These are phyloP conservation scores for Trichoderma gamsii DNA, from an alignment of 495 filamentous ascomycete species.

Conservation along the genomic window DNA sequence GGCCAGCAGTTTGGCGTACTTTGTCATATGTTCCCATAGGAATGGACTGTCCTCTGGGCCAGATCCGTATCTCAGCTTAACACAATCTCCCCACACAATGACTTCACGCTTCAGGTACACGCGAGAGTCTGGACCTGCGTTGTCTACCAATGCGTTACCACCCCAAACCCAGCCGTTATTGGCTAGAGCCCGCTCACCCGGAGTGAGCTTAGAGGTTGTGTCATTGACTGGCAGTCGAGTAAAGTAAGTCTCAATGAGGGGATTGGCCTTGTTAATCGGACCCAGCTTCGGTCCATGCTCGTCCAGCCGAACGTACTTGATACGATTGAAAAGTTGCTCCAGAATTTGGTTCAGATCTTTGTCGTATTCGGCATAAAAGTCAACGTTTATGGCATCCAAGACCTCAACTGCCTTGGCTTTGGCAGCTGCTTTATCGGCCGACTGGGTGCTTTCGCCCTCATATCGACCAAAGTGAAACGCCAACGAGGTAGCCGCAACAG, in stretches of 20 bases:
- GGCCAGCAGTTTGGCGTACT: conserved; percentile 87
- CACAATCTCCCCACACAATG: conserved; percentile 97
- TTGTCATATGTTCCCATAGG: conserved; percentile 92
- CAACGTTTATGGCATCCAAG: conserved; percentile 78
- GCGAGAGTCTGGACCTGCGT: conserved; percentile 80
- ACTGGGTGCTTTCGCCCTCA: conserved; percentile 41
- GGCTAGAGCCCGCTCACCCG: conserved; percentile 72
- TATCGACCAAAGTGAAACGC: conserved; percentile 63
- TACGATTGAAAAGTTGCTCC: conserved; percentile 85
- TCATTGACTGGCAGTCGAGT: conserved; percentile 80
- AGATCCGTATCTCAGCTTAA: conserved; percentile 87
- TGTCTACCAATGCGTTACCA: conserved; percentile 86
- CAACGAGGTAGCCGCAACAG: conserved; percentile 61
- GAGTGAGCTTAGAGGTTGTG: conserved; percentile 67
- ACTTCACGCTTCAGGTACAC: conserved; percentile 91
- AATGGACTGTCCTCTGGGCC: conserved; percentile 81
- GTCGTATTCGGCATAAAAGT: conserved; percentile 88
- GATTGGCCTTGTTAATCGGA: conserved; percentile 64
- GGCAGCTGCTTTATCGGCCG: conserved; percentile 39
- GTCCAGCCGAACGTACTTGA: conserved; percentile 87
- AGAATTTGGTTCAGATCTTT: conserved; percentile 73
- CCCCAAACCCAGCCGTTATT: conserved; percentile 99
- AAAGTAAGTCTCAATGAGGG: conserved; percentile 94
- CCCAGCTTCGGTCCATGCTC: conserved; percentile 86
- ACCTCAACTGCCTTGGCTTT: conserved; percentile 51